These are phyloP conservation scores for Apostasia ramifera DNA, from an alignment of 106 monocot species.

Conservation along the genomic window DNA sequence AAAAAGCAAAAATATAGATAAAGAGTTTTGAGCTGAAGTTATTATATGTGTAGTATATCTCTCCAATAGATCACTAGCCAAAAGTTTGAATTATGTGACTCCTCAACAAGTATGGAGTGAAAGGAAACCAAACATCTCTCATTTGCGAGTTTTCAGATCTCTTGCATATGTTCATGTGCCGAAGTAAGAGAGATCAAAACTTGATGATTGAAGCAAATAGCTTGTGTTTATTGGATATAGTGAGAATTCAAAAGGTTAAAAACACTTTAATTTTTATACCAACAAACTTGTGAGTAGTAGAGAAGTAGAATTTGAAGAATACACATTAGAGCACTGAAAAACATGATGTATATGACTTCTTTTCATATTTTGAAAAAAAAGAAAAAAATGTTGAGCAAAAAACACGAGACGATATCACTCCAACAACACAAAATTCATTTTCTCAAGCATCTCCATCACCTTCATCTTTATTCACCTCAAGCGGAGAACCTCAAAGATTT, in stretches of 20 bases:
- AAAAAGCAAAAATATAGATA: neutral
- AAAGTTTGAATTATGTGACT: neutral
- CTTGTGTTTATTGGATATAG: neutral
- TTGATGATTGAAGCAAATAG: neutral
- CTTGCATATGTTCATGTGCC: neutral
- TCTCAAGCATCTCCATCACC: no score
- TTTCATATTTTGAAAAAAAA: no score
- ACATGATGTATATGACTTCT: no score
- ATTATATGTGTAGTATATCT: neutral
- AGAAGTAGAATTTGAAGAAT: conserved; percentile 1
- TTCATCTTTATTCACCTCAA: no score
- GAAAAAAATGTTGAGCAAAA: neutral
- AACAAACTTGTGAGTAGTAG: neutral
- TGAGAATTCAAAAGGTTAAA: neutral
- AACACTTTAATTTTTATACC: neutral
- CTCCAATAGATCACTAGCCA: neutral
- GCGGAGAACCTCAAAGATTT: no score
- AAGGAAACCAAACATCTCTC: neutral
- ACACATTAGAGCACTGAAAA: neutral
- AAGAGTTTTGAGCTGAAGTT: neutral
- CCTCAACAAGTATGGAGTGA: neutral
- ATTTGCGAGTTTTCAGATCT: neutral
- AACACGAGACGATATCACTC: neutral
- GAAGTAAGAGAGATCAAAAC: neutral
- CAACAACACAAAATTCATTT: no score